Conservation (phyloP, 1,284 basidiomycete species). For the Calocybe gambosa region DNA sequence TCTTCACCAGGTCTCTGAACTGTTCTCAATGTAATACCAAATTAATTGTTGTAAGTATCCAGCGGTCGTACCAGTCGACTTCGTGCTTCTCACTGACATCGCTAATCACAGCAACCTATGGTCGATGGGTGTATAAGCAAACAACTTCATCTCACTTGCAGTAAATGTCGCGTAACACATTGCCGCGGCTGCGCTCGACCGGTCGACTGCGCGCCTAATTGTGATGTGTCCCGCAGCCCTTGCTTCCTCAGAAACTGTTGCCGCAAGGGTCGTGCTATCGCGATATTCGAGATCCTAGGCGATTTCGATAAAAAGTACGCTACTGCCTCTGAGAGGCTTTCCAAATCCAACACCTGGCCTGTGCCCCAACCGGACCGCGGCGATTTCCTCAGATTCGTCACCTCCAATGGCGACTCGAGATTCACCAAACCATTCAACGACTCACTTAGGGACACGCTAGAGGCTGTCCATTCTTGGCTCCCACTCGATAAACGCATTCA, state of each 20-base stretch:
- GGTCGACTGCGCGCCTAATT: conserved; percentile 10
- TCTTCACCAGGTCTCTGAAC: not conserved
- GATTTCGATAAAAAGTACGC: conserved; percentile 28
- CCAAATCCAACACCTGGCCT: not conserved
- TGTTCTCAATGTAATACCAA: conserved; percentile 1
- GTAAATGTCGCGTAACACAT: conserved; percentile 23
- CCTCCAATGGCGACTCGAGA: conserved; percentile 4
- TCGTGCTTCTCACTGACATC: not conserved
- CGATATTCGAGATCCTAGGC: conserved; percentile 28
- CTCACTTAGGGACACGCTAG: conserved; percentile 7
- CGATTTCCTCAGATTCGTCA: conserved; percentile 6
- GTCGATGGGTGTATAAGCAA: conserved; percentile 11
- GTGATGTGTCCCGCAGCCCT: conserved; percentile 15
- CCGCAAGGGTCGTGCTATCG: conserved; percentile 27
- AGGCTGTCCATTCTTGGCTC: conserved; percentile 9
- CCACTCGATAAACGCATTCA: conserved; percentile 9
- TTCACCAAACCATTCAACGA: conserved; percentile 2
- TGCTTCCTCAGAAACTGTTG: conserved; percentile 27
- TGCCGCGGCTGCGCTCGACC: conserved; percentile 28
- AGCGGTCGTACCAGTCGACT: not conserved
- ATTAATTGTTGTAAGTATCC: conserved; percentile 1
- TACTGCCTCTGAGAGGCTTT: conserved; percentile 12
- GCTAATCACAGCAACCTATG: not conserved
- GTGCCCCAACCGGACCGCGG: conserved; percentile 7
- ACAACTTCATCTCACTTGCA: conserved; percentile 27